Conservation (phyloP, 1,284 basidiomycete genomes). For the Irpex lacteus region DNA sequence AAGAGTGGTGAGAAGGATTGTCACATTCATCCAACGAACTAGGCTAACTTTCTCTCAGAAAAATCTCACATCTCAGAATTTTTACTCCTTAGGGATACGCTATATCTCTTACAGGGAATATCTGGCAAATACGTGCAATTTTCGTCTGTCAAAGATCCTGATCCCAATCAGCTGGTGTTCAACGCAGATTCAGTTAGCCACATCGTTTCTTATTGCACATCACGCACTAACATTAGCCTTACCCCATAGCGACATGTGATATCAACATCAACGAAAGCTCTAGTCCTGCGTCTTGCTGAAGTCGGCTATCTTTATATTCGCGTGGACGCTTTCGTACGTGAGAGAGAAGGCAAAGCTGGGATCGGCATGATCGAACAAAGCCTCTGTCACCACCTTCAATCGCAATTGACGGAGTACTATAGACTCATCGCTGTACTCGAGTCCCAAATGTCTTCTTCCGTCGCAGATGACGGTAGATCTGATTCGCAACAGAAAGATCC, state of each 20-base stretch:
- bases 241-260: conserved; percentile 56
- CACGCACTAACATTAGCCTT: background rate
- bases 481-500: conserved; percentile 3
- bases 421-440: conserved; percentile 90
- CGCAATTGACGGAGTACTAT: conserved; percentile 93
- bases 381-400: conserved; percentile 90
- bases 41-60: conserved; percentile 37
- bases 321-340: conserved; percentile 77
- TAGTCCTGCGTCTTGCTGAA: conserved; percentile 88
- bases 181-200: conserved; percentile 56
- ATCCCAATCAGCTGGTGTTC: conserved; percentile 60
- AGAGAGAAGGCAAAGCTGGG: conserved; percentile 53
- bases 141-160: conserved; percentile 49
- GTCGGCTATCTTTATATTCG: conserved; percentile 91
- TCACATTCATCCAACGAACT: conserved; percentile 2
- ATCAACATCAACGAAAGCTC: conserved; percentile 67
- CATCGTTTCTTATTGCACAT: background rate
- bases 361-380: conserved; percentile 94
- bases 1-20: conserved; percentile 43
- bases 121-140: conserved; percentile 91
- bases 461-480: conserved; percentile 10
- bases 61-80: conserved; percentile 66
- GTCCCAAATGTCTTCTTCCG: conserved; percentile 68
- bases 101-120: conserved; percentile 96
- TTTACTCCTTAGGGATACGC: conserved; percentile 82